Evolutionary conservation across 2,329 filamentous ascomycete species (phyloP).

Genomic region (Clonostachys chloroleuca): DNA sequence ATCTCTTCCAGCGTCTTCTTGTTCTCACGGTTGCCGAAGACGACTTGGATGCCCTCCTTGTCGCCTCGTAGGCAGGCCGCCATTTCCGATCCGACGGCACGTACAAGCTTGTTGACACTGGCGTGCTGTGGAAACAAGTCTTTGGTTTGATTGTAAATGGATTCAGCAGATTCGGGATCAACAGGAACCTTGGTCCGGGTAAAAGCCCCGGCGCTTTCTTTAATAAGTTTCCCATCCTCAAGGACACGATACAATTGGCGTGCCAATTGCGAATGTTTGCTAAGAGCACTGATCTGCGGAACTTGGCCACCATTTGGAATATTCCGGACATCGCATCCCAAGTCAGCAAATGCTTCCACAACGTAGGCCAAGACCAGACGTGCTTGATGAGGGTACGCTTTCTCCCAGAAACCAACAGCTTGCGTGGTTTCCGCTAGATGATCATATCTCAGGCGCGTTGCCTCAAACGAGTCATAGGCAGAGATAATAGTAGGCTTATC

Average conservation of each 20-base stretch:
- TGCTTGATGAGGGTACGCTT: background rate
- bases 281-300: no score
- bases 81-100: slow-evolving; percentile 22
- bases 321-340: background rate
- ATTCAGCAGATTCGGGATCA: no score
- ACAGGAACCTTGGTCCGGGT: no score
- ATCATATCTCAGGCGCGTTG: no score
- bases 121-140: slow-evolving; percentile 20
- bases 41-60: slow-evolving; percentile 25
- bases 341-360: slow-evolving; percentile 1
- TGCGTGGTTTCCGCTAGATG: background rate
- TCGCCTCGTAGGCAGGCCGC: slow-evolving; percentile 29
- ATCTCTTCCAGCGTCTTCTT: slow-evolving; percentile 23
- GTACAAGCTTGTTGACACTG: slow-evolving; percentile 20
- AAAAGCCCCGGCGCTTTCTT: no score
- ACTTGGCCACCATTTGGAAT: slow-evolving; percentile 1
- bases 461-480: no score
- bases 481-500: no score
- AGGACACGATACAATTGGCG: no score
- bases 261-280: no score
- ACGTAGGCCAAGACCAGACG: background rate
- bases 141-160: no score
- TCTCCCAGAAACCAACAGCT: background rate
- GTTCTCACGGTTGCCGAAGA: slow-evolving; percentile 25
- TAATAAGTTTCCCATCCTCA: no score